Conservation (phyloP, 441 rosid species). For the Erodium trifolium region DNA sequence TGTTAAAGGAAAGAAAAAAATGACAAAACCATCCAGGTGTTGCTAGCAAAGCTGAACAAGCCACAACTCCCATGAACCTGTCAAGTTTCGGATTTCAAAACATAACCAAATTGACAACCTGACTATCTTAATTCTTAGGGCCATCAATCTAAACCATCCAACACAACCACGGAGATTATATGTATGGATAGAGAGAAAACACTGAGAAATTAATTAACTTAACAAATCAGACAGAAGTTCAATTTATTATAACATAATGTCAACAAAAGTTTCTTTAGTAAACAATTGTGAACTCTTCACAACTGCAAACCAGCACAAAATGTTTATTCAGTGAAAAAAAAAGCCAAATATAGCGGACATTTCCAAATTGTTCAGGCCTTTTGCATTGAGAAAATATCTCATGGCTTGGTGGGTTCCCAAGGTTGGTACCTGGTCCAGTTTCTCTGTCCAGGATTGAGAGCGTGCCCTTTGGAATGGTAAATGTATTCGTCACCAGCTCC, state of each 20-base stretch:
- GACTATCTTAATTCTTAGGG: background rate
- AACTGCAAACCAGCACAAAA: background rate
- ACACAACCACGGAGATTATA: no score
- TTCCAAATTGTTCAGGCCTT: background rate
- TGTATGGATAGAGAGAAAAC: no score
- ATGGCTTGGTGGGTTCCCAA: constrained; percentile 74
- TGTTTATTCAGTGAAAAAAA: constrained; percentile 20
- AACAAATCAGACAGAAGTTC: no score
- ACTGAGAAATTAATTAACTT: no score
- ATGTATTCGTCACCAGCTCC: constrained; percentile 78
- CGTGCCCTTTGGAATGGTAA: constrained; percentile 92
- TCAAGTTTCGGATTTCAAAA: background rate
- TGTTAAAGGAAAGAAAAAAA: background rate
- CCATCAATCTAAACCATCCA: constrained; percentile 28
- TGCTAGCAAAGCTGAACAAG: background rate
- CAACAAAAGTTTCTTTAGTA: background rate
- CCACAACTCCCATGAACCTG: background rate
- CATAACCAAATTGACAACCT: constrained; percentile 36
- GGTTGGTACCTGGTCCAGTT: constrained; percentile 90
- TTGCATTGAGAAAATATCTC: background rate
- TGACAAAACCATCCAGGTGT: background rate
- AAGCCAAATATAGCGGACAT: no score
- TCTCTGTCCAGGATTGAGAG: constrained; percentile 80
- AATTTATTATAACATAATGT: background rate
- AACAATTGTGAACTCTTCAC: background rate